Evolutionary conservation across 768 basidiomycete species (phyloP).

Genomic region (Phaeotremella skinneri): DNA sequence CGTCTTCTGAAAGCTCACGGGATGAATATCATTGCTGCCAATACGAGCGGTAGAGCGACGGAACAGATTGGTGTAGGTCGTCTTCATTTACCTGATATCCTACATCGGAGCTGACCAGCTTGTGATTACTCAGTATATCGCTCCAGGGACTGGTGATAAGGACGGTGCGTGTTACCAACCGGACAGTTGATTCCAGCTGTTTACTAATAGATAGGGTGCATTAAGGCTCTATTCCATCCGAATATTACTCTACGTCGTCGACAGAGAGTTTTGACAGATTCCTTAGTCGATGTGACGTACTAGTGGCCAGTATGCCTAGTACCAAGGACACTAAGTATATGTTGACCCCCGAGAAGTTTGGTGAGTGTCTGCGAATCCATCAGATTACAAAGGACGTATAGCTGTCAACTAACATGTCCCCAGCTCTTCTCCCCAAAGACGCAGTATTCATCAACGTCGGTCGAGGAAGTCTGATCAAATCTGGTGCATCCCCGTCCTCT

Average conservation of each 20-base stretch:
- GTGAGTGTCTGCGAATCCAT: conserved; percentile 22
- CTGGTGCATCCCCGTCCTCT: conserved; percentile 28
- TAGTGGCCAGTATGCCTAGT: conserved; percentile 44
- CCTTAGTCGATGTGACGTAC: conserved; percentile 39
- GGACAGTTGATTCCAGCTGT: background rate
- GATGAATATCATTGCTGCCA: conserved; percentile 47
- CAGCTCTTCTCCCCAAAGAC: conserved; percentile 44
- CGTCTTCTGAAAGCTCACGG: conserved; percentile 45
- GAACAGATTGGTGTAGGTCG: conserved; percentile 42
- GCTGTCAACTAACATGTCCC: background rate
- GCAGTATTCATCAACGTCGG: conserved; percentile 53
- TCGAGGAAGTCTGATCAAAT: conserved; percentile 48
- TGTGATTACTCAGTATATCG: conserved; percentile 37
- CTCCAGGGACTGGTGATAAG: conserved; percentile 48
- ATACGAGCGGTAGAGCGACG: conserved; percentile 42
- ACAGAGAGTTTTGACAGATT: conserved; percentile 35
- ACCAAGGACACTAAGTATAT: conserved; percentile 38
- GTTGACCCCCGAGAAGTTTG: conserved; percentile 35
- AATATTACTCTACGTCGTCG: conserved; percentile 41
- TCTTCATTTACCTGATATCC: background rate
- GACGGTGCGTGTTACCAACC: conserved; percentile 29
- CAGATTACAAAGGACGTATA: background rate
- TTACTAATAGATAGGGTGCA: background rate
- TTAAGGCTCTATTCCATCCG: conserved; percentile 42
- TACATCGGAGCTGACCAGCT: background rate